Conservation (phyloP, 2,329 filamentous ascomycete species). For the Ophiostoma ulmi region DNA sequence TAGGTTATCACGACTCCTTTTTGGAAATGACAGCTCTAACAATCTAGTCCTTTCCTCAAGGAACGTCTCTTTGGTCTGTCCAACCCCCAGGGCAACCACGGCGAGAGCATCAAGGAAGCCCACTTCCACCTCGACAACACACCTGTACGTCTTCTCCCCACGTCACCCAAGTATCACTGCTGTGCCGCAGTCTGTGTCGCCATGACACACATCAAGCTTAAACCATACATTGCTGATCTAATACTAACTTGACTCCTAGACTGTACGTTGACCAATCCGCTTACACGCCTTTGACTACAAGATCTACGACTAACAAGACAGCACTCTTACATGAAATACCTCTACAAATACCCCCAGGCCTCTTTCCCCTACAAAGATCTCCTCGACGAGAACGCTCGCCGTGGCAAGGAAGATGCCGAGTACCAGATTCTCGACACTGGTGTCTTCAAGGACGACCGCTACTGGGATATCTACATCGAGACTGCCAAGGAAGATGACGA, state of each 20-base stretch:
- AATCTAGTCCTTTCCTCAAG: conserved; percentile 75
- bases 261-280: conserved; percentile 36
- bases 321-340: conserved; percentile 98
- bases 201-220: conserved; percentile 33
- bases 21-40: conserved; percentile 37
- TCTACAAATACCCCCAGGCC: conserved; percentile 94
- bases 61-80: conserved; percentile 92
- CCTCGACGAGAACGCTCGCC: conserved; percentile 73
- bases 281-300: background rate
- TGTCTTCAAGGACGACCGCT: conserved; percentile 79
- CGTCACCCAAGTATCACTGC: background rate
- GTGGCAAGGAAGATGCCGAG: conserved; percentile 71
- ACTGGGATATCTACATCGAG: conserved; percentile 97
- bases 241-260: conserved; percentile 36
- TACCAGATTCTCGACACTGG: conserved; percentile 91
- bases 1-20: conserved; percentile 36
- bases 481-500: conserved; percentile 92
- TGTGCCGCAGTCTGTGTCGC: background rate
- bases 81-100: conserved; percentile 95
- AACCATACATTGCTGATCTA: conserved; percentile 20
- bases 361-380: conserved; percentile 90
- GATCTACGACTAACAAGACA: conserved; percentile 35
- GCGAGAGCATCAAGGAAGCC: conserved; percentile 92
- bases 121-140: conserved; percentile 97
- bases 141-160: conserved; percentile 48